phyloP scores from a whole-genome alignment of 331 rosid species.

The Malus hybrid region DNA sequence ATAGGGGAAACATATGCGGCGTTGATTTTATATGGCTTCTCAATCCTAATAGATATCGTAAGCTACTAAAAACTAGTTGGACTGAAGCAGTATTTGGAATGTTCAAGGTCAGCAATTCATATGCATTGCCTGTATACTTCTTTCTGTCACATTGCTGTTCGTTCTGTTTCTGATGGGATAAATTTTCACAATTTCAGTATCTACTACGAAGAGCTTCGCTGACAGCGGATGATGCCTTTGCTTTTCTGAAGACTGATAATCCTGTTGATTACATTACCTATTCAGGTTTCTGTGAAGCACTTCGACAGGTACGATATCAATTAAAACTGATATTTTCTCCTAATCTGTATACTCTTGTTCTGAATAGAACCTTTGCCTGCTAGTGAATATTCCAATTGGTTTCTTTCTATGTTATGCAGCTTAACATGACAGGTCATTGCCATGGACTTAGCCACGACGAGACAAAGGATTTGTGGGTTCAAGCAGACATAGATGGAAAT shows the following conservation, averaged over 20 bases:
- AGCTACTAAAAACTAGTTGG: slow-evolving; percentile 79
- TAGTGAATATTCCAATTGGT: neutral
- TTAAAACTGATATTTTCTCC: neutral
- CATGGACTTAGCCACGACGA: slow-evolving; percentile 68
- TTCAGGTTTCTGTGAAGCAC: slow-evolving; percentile 84
- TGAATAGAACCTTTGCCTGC: neutral
- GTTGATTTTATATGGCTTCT: slow-evolving; percentile 99
- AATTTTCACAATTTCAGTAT: slow-evolving; percentile 41
- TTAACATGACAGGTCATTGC: slow-evolving; percentile 66
- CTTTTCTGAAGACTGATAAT: slow-evolving; percentile 68
- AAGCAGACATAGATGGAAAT: slow-evolving; percentile 65
- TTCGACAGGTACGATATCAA: slow-evolving; percentile 44
- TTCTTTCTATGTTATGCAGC: slow-evolving; percentile 36
- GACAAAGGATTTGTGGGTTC: slow-evolving; percentile 73
- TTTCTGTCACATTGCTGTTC: neutral
- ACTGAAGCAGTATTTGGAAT: slow-evolving; percentile 80
- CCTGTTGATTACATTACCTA: slow-evolving; percentile 61
- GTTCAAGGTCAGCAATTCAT: slow-evolving; percentile 63
- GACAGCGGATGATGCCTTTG: slow-evolving; percentile 70
- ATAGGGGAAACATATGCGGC: slow-evolving; percentile 88
- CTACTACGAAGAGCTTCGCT: slow-evolving; percentile 63
- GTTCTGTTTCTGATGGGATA: slow-evolving; percentile 15
- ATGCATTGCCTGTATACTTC: neutral
- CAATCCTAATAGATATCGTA: slow-evolving; percentile 74
- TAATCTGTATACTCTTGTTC: too few species aligned